phyloP scores from a whole-genome alignment of 371 early-diverging fungal genomes.

The Apophysomyces ossiformis region DNA sequence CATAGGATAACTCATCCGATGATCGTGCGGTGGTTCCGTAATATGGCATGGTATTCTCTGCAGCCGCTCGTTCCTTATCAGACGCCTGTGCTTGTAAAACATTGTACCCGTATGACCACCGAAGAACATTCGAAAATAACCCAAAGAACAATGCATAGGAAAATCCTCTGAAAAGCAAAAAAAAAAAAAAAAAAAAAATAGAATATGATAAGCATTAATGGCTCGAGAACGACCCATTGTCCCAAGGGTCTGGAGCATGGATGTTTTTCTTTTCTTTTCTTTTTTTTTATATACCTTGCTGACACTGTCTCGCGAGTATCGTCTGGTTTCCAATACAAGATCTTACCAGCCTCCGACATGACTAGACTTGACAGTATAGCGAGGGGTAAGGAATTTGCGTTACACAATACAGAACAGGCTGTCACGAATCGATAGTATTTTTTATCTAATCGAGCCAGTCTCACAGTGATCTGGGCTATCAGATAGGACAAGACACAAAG shows the following conservation, averaged over 20 bases:
- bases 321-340: slow-evolving; percentile 57
- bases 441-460: slow-evolving; percentile 52
- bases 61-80: neutral
- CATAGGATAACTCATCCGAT: neutral
- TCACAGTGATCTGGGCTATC: slow-evolving; percentile 42
- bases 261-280: neutral
- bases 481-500: slow-evolving; percentile 44
- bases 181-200: too few relatives aligned
- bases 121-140: slow-evolving; percentile 74
- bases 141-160: slow-evolving; percentile 79
- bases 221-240: too few relatives aligned
- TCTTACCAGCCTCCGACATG: slow-evolving; percentile 65
- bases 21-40: neutral
- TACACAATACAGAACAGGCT: slow-evolving; percentile 71
- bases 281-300: slow-evolving; percentile 49
- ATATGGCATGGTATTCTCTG: neutral
- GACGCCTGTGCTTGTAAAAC: slow-evolving; percentile 40
- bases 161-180: slow-evolving; percentile 68
- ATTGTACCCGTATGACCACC: slow-evolving; percentile 79
- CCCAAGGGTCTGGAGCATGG: neutral
- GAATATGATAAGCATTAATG: too few relatives aligned
- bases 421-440: slow-evolving; percentile 65
- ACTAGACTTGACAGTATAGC: slow-evolving; percentile 73
- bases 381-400: slow-evolving; percentile 76
- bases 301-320: slow-evolving; percentile 69